These are phyloP conservation scores for Carex littledalei DNA, from an alignment of 176 grass and related monocot species.

Conservation along the genomic window DNA sequence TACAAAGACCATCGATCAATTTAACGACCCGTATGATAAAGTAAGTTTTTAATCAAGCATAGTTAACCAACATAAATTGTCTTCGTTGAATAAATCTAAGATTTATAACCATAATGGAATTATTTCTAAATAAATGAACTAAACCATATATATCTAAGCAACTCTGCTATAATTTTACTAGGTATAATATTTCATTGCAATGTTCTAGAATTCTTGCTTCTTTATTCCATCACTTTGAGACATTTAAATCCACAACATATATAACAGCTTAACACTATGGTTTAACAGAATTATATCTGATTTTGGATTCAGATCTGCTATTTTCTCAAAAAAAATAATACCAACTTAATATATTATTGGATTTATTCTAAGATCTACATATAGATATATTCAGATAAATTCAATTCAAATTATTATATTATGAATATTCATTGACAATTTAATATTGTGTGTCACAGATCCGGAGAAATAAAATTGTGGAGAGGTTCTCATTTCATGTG, in stretches of 20 bases:
- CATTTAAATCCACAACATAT: neutral
- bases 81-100: too few relatives aligned
- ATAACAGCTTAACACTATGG: neutral
- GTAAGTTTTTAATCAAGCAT: too few relatives aligned
- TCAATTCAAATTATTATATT: neutral
- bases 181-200: too few relatives aligned
- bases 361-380: neutral
- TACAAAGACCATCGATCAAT: too few relatives aligned
- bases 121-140: too few relatives aligned
- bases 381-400: neutral
- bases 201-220: neutral
- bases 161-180: too few relatives aligned
- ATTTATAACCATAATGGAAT: too few relatives aligned
- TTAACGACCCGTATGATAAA: too few relatives aligned
- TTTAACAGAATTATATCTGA: neutral
- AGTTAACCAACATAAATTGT: too few relatives aligned
- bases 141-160: too few relatives aligned
- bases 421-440: neutral
- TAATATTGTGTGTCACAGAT: neutral
- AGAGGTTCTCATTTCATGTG: constrained; percentile 10
- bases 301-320: neutral
- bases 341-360: neutral
- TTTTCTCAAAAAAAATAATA: neutral
- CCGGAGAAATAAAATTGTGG: neutral
- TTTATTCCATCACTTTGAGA: neutral